These are phyloP conservation scores for Buddleja alternifolia DNA, from an alignment of 257 asterid genomes.

Conservation along the genomic window DNA sequence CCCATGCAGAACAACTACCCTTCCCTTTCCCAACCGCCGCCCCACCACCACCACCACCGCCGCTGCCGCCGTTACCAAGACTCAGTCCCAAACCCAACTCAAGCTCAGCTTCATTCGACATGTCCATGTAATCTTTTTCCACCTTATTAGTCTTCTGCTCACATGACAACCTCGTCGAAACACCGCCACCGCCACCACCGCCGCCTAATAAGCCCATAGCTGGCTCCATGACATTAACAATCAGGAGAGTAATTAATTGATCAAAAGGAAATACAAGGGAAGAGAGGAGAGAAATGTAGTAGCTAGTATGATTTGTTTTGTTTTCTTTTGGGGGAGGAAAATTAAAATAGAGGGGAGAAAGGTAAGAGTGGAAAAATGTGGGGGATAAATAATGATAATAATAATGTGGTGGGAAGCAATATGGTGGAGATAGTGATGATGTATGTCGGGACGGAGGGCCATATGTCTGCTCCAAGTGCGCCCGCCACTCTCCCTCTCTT, in stretches of 20 bases:
- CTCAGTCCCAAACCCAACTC: constrained; percentile 80
- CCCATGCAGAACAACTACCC: constrained; percentile 46
- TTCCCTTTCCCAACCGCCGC: constrained; percentile 33
- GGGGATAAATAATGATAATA: constrained; percentile 3
- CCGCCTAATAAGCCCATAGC: constrained; percentile 42
- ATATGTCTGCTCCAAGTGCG: constrained; percentile 63
- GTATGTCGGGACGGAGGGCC: constrained; percentile 49
- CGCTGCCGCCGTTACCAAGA: constrained; percentile 39
- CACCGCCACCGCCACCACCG: constrained; percentile 30
- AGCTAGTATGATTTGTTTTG: not conserved
- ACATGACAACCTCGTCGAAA: constrained; percentile 16
- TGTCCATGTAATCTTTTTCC: constrained; percentile 33
- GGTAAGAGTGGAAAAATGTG: not conserved
- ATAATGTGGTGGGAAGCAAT: constrained; percentile 35
- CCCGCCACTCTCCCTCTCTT: constrained; percentile 40
- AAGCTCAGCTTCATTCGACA: constrained; percentile 48
- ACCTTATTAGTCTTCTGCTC: constrained; percentile 22
- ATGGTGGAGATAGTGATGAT: constrained; percentile 66
- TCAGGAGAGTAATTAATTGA: not conserved
- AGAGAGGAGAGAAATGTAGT: constrained; percentile 7
- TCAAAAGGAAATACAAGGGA: not conserved
- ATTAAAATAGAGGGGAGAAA: not conserved
- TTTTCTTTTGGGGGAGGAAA: constrained; percentile 9
- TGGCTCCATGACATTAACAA: constrained; percentile 54
- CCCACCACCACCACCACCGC: constrained; percentile 12